phyloP scores from a whole-genome alignment of 805 yeast genomes.

The Wickerhamiella domercqiae region DNA sequence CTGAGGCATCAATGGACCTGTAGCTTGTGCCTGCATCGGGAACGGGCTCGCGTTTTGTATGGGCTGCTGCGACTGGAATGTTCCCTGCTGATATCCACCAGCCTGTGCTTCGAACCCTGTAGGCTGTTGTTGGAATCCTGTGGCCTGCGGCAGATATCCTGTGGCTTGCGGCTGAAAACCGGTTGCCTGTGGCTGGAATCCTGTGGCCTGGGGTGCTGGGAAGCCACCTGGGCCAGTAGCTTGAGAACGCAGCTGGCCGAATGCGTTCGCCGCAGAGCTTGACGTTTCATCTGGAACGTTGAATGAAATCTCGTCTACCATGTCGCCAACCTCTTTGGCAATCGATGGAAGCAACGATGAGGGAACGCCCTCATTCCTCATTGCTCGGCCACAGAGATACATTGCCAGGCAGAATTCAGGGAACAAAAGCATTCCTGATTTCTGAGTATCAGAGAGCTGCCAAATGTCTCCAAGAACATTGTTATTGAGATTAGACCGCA shows the following conservation, averaged over 20 bases:
- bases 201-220: conserved; percentile 9
- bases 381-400: conserved; percentile 65
- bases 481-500: conserved; percentile 66
- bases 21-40: conserved; percentile 18
- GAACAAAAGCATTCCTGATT: conserved; percentile 69
- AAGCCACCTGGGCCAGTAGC: conserved; percentile 6
- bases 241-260: conserved; percentile 4
- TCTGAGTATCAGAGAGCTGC: conserved; percentile 80
- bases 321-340: conserved; percentile 70
- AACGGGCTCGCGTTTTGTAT: conserved; percentile 15
- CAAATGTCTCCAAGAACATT: conserved; percentile 70
- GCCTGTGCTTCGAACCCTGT: conserved; percentile 25
- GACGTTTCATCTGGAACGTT: conserved; percentile 41
- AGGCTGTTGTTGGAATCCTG: conserved; percentile 25
- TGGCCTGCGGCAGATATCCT: conserved; percentile 25
- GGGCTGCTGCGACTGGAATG: conserved; percentile 17
- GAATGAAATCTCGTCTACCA: conserved; percentile 78
- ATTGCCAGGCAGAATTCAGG: conserved; percentile 91
- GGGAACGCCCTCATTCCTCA: conserved; percentile 70
- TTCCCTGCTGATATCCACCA: conserved; percentile 24
- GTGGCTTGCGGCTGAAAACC: conserved; percentile 25
- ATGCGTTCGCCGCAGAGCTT: conserved; percentile 15
- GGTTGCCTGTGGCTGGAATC: conserved; percentile 23
- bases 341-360: conserved; percentile 52
- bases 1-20: conserved; percentile 23